Base-by-base conservation (phyloP, 495 filamentous ascomycete genomes). In the Penicillium daleae region DNA sequence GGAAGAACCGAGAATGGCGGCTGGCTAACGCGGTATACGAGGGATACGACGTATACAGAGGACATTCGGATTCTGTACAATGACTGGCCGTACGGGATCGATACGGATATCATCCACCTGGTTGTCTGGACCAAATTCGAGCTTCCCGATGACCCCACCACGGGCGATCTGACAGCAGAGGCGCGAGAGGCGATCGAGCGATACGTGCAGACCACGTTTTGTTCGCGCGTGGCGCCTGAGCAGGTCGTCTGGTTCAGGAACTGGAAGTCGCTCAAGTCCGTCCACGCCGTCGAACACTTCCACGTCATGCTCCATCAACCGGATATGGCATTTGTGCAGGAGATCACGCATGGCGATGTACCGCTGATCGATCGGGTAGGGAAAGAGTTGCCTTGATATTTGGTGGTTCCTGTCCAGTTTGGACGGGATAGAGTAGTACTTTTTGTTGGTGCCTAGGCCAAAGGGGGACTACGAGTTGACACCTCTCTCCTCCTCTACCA, bases 121-220 rank as follows among this genome's bases (percentile, higher is more conserved):
- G 90, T 95, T 17, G 85, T 96, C 10, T 97, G 92, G 92, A 93
- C 89, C n/a, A 96, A 96, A 73, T 96, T 96, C 70, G 82, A 83
- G 49, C 80, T 93, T 35, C 85, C 89, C 64, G 84, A 90, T 39
- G 86, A 89, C 66, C 81, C 82, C 2, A 77, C 59, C 22, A 92
- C 86, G 3, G 88, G 80, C 29, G 86, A 91, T 62, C 70, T 95
- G 65, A 92, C 89, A 6, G 75, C 83, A 9, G 64, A 83, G 56
- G 85, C 87, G 27, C 81, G 86, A 42, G 73, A 72, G 33, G 82
- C 86, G 69, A 90, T 97, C 59, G 86, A 92, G 32, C 78, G 70
- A 0, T 96, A 82, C 74, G 88, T 96, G 39, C 67, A 80, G 57
- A 79, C 75, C 67, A 87, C 76, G 5, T 96, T 96, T 71, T 72